phyloP scores from a whole-genome alignment of 257 asterid genomes.

The Scutellaria barbata region DNA sequence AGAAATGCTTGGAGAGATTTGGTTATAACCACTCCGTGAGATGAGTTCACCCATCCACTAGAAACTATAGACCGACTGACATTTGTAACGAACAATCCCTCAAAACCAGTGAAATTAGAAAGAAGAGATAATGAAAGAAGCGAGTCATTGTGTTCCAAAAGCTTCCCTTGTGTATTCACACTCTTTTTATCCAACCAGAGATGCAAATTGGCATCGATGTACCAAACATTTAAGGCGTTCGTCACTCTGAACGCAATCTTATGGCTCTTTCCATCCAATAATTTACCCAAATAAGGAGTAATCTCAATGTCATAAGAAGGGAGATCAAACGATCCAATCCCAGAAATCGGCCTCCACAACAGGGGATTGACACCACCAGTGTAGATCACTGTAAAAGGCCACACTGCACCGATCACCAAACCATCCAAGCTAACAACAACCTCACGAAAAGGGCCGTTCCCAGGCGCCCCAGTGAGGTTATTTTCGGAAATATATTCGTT shows the following conservation, averaged over 20 bases:
- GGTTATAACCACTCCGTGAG: conserved; percentile 57
- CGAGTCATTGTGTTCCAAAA: conserved; percentile 33
- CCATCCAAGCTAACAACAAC: conserved; percentile 60
- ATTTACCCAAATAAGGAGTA: conserved; percentile 59
- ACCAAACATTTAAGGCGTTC: conserved; percentile 80
- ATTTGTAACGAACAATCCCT: conserved; percentile 58
- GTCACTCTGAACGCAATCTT: conserved; percentile 57
- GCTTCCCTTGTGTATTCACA: conserved; percentile 51
- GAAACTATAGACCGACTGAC: conserved; percentile 54
- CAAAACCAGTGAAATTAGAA: conserved; percentile 59
- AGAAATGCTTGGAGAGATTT: conserved; percentile 44
- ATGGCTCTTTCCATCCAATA: conserved; percentile 68
- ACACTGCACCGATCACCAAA: conserved; percentile 57
- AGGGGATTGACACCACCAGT: conserved; percentile 85
- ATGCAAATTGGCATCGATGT: conserved; percentile 79
- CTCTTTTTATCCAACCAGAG: conserved; percentile 70
- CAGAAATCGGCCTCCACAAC: conserved; percentile 77
- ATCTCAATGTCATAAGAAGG: conserved; percentile 77
- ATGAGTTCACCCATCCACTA: conserved; percentile 65
- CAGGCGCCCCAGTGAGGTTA: conserved; percentile 47
- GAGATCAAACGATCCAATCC: conserved; percentile 76
- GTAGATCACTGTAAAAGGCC: conserved; percentile 81
- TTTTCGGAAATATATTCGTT: conserved; percentile 57
- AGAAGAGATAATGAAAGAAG: conserved; percentile 40
- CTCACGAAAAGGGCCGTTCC: conserved; percentile 83